Percentiles rank a stretch among this genome's conserved stretches.
Evolutionary conservation across 108 stramenopile genomes (phyloP).

Genomic region (Nitzschia sp.): DNA sequence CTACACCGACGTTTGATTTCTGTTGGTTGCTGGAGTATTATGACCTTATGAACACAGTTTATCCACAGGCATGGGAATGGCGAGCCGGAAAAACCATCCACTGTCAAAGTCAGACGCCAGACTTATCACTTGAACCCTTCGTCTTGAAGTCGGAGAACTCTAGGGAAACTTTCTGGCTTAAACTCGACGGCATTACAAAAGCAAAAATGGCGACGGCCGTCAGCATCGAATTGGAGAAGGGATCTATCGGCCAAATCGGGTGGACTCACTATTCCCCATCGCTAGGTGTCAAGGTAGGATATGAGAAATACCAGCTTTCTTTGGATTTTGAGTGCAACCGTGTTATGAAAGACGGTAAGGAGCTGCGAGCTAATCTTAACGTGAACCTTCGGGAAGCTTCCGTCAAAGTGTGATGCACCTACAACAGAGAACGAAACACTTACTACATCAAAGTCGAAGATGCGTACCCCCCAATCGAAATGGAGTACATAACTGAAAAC

Average conservation of each 20-base stretch:
- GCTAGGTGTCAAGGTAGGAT: background rate
- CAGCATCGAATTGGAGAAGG: background rate
- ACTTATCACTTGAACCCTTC: background rate
- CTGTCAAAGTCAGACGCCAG: background rate
- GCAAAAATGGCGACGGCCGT: background rate
- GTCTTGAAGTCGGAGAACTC: background rate
- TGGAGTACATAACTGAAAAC: too few relatives aligned
- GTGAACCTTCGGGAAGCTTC: too few relatives aligned
- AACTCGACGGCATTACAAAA: background rate
- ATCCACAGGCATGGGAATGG: conserved; percentile 7
- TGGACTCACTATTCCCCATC: background rate
- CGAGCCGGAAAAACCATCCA: background rate
- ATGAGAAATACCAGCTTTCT: background rate
- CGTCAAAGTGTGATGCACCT: too few relatives aligned
- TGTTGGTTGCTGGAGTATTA: conserved; percentile 36
- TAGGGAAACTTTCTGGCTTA: background rate
- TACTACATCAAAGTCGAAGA: too few relatives aligned
- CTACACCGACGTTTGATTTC: background rate
- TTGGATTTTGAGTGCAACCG: background rate
- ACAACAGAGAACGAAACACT: too few relatives aligned
- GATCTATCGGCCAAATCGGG: background rate
- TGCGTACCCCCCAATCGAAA: too few relatives aligned
- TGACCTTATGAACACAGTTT: conserved; percentile 22
- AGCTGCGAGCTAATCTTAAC: too few relatives aligned
- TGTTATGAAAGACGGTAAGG: background rate